Evolutionary conservation across 225 moss, liverwort and hornwort species (phyloP), one percentile per base, ranked within the genome.

Genomic region (Pseudisothecium myosuroides): DNA sequence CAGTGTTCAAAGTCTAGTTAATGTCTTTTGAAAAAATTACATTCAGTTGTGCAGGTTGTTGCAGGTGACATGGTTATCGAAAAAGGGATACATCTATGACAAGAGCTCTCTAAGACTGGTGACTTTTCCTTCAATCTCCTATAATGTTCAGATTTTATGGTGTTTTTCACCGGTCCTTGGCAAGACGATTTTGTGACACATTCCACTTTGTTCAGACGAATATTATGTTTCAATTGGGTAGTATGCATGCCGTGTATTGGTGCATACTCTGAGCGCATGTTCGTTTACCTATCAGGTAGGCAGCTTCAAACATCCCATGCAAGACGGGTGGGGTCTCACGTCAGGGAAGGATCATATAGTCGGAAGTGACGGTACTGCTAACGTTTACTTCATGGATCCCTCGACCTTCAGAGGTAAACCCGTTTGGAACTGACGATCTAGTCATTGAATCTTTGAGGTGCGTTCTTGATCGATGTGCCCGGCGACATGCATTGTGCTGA

Each of bases 291-390:
- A 72, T 86, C 94, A 99, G 99, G 64, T 91, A 73, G 96, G 88
- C 82, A 92, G 90, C 80, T 92, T 95, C 84, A 68, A 91, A 74
- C 97, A 99, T 93, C 94, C 93, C 78, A 99, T 99, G 99, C 87
- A 87, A 91, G 99, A 99, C 87, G 99, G 99, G 80, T 99, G 99
- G 99, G 99, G 99, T 83, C 95, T 99, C 87, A 97, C 99, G 58
- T 90, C 97, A 75, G 96, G 93, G 52, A 91, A 91, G 67, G 93
- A 96, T 67, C 93, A 96, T 64, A 89, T 99, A 87, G 88, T 99
- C 85, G 99, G 99, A 82, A 99, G 99, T 88, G 99, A 99, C 81
- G 99, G 99, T 89, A 96, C 94, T 84, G 96, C 99, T 67, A 95
- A 90, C 78, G 88, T 99, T 67, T 97, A 97, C 92, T 99, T 99